phyloP scores from a whole-genome alignment of 768 basidiomycete genomes.

The Serpula lacrymans region DNA sequence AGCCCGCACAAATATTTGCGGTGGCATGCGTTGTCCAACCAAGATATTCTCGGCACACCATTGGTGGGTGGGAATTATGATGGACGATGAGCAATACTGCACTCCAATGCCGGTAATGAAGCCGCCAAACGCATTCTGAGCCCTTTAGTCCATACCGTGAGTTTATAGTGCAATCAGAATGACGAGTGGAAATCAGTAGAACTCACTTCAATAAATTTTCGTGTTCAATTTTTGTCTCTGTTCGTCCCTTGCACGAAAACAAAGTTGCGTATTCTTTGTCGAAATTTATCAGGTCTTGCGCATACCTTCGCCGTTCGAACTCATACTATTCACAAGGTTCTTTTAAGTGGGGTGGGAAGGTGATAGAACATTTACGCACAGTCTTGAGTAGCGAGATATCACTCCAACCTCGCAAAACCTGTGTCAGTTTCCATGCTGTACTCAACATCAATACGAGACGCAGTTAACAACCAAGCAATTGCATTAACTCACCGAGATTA shows the following conservation, averaged over 20 bases:
- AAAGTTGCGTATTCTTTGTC: constrained; percentile 56
- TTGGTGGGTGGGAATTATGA: constrained; percentile 39
- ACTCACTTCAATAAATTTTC: constrained; percentile 46
- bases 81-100: constrained; percentile 45
- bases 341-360: not conserved
- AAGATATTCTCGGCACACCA: constrained; percentile 36
- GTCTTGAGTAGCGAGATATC: constrained; percentile 46
- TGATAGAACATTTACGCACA: constrained; percentile 26
- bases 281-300: constrained; percentile 61
- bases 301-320: constrained; percentile 54
- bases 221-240: constrained; percentile 45
- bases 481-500: constrained; percentile 43
- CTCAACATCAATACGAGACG: not conserved
- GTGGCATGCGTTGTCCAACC: constrained; percentile 51
- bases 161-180: not conserved
- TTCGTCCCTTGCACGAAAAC: constrained; percentile 56
- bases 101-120: constrained; percentile 57
- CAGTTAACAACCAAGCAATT: not conserved
- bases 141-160: constrained; percentile 24
- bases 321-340: constrained; percentile 46
- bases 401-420: constrained; percentile 55
- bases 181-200: not conserved
- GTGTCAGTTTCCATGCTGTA: constrained; percentile 58
- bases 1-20: constrained; percentile 46
- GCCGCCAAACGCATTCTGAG: constrained; percentile 49